Base-by-base conservation (phyloP, 805 yeast genomes). In the Suhomyces emberorum region DNA sequence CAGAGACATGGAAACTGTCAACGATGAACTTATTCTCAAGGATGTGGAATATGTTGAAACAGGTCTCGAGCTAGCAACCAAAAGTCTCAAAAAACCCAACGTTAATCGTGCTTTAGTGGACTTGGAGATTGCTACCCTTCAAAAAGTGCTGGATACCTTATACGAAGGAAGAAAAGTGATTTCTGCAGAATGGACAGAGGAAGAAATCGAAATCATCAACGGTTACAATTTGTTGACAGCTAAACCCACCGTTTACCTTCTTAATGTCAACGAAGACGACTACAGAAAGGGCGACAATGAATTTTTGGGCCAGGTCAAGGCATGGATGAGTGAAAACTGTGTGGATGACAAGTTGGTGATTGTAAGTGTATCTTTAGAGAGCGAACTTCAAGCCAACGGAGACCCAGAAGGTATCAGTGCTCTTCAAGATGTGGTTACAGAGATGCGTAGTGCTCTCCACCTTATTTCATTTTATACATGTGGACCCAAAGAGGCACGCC, bases 391-490 rank as follows among this genome's bases (percentile, higher is more conserved):
- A n/a, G 55, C 52, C 12, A 34, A 26, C 10, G 31, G 28, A 9
- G 36, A 30, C 22, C 18, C 68, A 66, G 33, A 63, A 59, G 24
- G 48, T 48, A 19, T 16, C 15, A 72, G 82, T 25, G 79, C 80
- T 7, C 64, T 86, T 33, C 82, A 87, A n/a, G 61, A 62, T 33
- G 76, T 83, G 30, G 80, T 87, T 26, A 57, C 63, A 12, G 69
- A 74, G 40, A 82, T 88, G 84, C 74, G 95, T 55, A 59, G 68
- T 40, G 73, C 77, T 39, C 68, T 88, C 40, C 77, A 80, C 35
- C 68, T 88, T 55, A 84, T 87, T 15, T 83, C 95, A 27, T 88
- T 77, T 59, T 88, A 83, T 64, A 88, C 97, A 0, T 85, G 95
- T 55, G 96, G 96, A 19, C 80, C 81, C 17, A 69, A 72, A 34